Base-by-base conservation (phyloP, 192 early-diverging fungal genomes). In the Blastocladiella britannica region DNA sequence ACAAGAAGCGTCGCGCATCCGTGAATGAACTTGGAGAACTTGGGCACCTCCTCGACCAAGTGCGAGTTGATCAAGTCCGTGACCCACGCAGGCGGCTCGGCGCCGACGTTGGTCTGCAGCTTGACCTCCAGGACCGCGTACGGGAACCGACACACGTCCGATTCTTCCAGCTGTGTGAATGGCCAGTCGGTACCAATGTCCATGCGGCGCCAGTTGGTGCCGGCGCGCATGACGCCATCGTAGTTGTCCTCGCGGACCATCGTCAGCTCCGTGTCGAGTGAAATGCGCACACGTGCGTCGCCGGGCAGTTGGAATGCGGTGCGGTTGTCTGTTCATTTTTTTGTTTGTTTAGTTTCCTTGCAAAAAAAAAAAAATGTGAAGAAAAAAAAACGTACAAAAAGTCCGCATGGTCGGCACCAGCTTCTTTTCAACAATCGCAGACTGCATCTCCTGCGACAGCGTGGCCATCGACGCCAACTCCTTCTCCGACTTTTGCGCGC, bases 11-110 rank as follows among this genome's bases (percentile, higher is more conserved):
- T 88, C 8, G 90, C 84, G 27, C 82, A 78, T 57, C 92, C 95
- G 67, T 98, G 92, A 60, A 89, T 85, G 69, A 93, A 98, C 68
- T 98, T 98, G 57, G 86, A 89, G 73, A 98, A 98, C 64, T 92
- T 96, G 53, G 90, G 90, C 31, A 95, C 90, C 31, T 86, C 85
- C 65, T 89, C 86, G 55, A 95, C 80, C 62, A 96, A 69, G 63
- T 92, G 86, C 53, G 82, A 84, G 58, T 87, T 81, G 64, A 91
- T 78, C 52, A 98, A 73, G 57, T 94, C 88, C 23, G 80, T 70
- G 24, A 93, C 91, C 95, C 95, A 98, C 60, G 85, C 72, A 6
- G 95, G 91, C 2, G 88, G 87, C 58, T 87, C 82, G 28, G 84
- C 82, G 23, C 92, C 94, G 26, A 83, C 77, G 47, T 90, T 84